Conservation (phyloP, 2,329 filamentous ascomycete genomes). For the Fusarium pilosicola region DNA sequence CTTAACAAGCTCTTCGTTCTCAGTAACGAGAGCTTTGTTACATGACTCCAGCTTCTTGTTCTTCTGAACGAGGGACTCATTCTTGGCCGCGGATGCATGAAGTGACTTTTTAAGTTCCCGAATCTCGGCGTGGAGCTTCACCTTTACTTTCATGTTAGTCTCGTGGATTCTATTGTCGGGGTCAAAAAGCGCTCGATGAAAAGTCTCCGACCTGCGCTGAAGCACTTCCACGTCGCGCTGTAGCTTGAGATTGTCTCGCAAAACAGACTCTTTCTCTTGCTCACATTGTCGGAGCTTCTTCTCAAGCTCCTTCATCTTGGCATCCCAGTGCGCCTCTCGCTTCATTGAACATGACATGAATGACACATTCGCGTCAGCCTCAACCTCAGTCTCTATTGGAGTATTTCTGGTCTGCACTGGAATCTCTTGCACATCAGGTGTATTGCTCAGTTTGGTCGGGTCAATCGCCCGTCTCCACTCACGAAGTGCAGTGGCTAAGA, state of each 20-base stretch:
- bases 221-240: not conserved
- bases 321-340: fast-evolving
- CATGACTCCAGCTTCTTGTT: not conserved
- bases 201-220: not conserved
- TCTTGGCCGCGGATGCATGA: fast-evolving
- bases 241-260: not conserved
- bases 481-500: not conserved
- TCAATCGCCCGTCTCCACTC: not conserved
- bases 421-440: fast-evolving
- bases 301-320: not conserved
- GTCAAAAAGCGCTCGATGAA: not conserved
- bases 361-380: fast-evolving
- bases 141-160: not conserved
- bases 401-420: fast-evolving
- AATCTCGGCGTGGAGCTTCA: not conserved
- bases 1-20: not conserved
- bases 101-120: not conserved
- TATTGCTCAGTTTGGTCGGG: not conserved
- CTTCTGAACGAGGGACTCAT: not conserved
- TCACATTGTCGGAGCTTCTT: not conserved
- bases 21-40: not conserved
- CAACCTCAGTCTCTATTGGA: not conserved
- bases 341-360: not conserved
- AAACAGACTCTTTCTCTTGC: not conserved
- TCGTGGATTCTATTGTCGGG: not conserved